Conservation (phyloP, 768 basidiomycete species). For the Kondoa subrosea region DNA sequence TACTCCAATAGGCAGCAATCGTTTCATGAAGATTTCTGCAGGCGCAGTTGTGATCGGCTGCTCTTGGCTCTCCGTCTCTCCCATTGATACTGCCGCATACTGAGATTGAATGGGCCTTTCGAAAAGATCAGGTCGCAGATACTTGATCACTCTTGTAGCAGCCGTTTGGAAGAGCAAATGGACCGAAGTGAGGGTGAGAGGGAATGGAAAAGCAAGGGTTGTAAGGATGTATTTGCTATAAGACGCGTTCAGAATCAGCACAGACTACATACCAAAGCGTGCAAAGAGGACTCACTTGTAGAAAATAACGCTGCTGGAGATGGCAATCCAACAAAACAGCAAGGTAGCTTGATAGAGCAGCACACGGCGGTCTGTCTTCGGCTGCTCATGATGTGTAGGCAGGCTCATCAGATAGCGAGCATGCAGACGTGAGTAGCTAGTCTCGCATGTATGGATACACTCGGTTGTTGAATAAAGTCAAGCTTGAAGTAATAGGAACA, state of each 20-base stretch:
- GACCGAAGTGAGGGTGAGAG: conserved; percentile 1
- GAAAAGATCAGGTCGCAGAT: not conserved
- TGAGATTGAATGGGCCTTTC: not conserved
- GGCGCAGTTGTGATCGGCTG: not conserved
- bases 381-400: not conserved
- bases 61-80: not conserved
- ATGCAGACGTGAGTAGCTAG: too few species aligned
- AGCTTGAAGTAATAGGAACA: too few species aligned
- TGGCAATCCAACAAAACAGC: not conserved
- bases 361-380: not conserved
- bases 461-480: too few species aligned
- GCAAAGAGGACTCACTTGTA: not conserved
- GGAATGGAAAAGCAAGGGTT: not conserved
- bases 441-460: too few species aligned
- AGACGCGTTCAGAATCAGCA: not conserved
- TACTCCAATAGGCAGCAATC: conserved; percentile 4
- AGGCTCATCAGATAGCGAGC: not conserved
- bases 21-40: not conserved
- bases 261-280: not conserved
- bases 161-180: conserved; percentile 6
- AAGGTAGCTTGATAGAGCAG: not conserved
- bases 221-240: conserved; percentile 6
- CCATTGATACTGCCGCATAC: not conserved
- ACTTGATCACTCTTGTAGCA: conserved; percentile 1
- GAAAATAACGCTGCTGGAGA: not conserved